Evolutionary conservation across 257 asterid species (phyloP).

Genomic region (Eucommia ulmoides): DNA sequence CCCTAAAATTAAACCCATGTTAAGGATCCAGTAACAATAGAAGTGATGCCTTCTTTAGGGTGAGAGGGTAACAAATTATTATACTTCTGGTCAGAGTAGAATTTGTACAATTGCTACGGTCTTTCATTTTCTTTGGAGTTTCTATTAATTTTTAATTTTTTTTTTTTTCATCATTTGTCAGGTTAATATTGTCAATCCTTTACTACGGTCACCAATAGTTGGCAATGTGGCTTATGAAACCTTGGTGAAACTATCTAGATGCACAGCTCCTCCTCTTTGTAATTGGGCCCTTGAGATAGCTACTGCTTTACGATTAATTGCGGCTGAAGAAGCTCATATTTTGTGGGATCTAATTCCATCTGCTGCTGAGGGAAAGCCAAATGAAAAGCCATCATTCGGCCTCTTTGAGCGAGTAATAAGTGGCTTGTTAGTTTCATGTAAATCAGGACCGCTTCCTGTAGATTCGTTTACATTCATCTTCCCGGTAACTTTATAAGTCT

Average conservation of each 20-base stretch:
- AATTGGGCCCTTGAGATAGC: slow-evolving; percentile 97
- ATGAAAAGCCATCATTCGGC: slow-evolving; percentile 49
- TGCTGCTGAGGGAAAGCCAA: slow-evolving; percentile 42
- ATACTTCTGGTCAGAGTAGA: too few species aligned
- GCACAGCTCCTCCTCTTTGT: slow-evolving; percentile 75
- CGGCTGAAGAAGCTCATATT: slow-evolving; percentile 42
- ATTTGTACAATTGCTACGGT: not conserved
- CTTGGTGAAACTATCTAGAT: slow-evolving; percentile 75
- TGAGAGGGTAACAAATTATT: too few species aligned
- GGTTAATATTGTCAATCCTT: slow-evolving; percentile 72
- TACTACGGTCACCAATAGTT: slow-evolving; percentile 66
- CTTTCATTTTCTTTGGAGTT: not conserved
- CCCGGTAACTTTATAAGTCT: slow-evolving; percentile 42
- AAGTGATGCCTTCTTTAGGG: not conserved
- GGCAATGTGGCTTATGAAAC: slow-evolving; percentile 88
- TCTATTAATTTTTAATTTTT: slow-evolving; percentile 4
- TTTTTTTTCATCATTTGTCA: slow-evolving; percentile 15
- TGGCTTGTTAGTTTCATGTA: slow-evolving; percentile 78
- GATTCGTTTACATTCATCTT: slow-evolving; percentile 88
- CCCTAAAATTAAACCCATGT: not conserved
- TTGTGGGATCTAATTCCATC: slow-evolving; percentile 64
- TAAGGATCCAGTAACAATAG: not conserved
- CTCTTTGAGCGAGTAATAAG: slow-evolving; percentile 73
- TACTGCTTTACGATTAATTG: slow-evolving; percentile 71
- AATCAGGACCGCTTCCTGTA: slow-evolving; percentile 91